Evolutionary conservation across 1,284 basidiomycete genomes (phyloP), one percentile per base, ranked within the genome.

Genomic region (Termitomyces sp.): DNA sequence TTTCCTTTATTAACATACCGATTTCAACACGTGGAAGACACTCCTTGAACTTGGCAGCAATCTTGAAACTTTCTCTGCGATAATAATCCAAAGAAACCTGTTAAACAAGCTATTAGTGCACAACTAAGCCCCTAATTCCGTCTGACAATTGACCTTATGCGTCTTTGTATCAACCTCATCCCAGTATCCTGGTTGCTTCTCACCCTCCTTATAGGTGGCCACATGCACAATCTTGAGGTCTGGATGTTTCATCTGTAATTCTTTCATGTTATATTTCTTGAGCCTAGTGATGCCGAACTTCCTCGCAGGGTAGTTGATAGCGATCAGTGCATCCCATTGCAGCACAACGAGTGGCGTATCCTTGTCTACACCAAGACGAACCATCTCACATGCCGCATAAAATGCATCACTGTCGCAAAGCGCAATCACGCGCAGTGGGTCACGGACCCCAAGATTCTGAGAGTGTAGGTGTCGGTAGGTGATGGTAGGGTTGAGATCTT

Each of bases 81-180:
- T 99, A 99, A 54, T 91, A 84, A 67, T 99, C 97, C 44, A 99
- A 77, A 16, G 93, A 97, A 39, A 98, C 91, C 91, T 93, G 60
- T 11, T 6, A n/a, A n/a, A 43, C 21, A 18, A 46, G 4, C 11
- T 18, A 6, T 46, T 24, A 46, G 16, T 18, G 10, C 26, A 26
- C 21, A 26, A 21, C 33, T 26, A n/a, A 16, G 10, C 33, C 30
- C 24, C n/a, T 46, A 26, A 35, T 35, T 11, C 4, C 13, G 30
- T 54, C 72, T n/a, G 52, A n/a, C n/a, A n/a, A n/a, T n/a, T n/a
- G n/a, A 93, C 93, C 78, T 99, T 98, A 74, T 99, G 95, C 9
- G 93, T 97, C 54, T 79, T 78, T 1, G 88, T 86, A 65, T 94
- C 86, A 4, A 94, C 84, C 53, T 90, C 77, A 33, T 92, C 83